These are phyloP conservation scores for Salix udensis DNA, from an alignment of 345 rosid species.

Conservation along the genomic window DNA sequence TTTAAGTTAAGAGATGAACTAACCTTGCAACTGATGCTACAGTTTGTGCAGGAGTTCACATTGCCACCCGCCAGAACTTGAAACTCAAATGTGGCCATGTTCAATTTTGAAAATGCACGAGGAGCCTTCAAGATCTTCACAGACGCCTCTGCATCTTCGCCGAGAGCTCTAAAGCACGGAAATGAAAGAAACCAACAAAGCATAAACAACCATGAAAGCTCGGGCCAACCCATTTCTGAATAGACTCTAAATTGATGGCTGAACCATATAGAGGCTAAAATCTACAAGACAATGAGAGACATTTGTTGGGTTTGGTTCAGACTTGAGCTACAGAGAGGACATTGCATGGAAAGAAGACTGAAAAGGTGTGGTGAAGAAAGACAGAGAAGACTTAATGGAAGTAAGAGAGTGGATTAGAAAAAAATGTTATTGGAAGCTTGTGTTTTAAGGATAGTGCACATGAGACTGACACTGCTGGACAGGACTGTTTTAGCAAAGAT, in stretches of 20 bases:
- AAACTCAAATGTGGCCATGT: slow-evolving; percentile 64
- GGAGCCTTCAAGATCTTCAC: slow-evolving; percentile 72
- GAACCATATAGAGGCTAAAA: slow-evolving; percentile 9
- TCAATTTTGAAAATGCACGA: slow-evolving; percentile 47
- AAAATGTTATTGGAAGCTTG: slow-evolving; percentile 21
- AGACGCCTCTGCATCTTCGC: slow-evolving; percentile 35
- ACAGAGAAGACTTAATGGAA: slow-evolving; percentile 6
- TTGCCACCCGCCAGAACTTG: slow-evolving; percentile 45
- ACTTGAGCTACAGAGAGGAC: neutral
- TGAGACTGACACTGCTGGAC: slow-evolving; percentile 36
- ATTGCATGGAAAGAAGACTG: slow-evolving; percentile 13
- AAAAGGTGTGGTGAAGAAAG: slow-evolving; percentile 10
- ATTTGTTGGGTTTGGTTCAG: slow-evolving; percentile 9
- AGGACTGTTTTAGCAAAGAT: slow-evolving; percentile 17
- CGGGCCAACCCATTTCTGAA: slow-evolving; percentile 41
- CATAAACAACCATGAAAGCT: slow-evolving; percentile 34
- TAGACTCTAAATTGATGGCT: slow-evolving; percentile 4
- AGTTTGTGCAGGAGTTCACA: slow-evolving; percentile 47
- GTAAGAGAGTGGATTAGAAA: slow-evolving; percentile 12
- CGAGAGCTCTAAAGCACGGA: slow-evolving; percentile 32
- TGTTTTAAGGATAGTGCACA: slow-evolving; percentile 33
- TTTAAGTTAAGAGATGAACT: slow-evolving; percentile 3
- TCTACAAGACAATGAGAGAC: slow-evolving; percentile 12
- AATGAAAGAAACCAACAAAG: slow-evolving; percentile 38
- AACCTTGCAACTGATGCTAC: slow-evolving; percentile 73